Base-by-base conservation (phyloP, 805 yeast species). In the Komagataella pastoris region DNA sequence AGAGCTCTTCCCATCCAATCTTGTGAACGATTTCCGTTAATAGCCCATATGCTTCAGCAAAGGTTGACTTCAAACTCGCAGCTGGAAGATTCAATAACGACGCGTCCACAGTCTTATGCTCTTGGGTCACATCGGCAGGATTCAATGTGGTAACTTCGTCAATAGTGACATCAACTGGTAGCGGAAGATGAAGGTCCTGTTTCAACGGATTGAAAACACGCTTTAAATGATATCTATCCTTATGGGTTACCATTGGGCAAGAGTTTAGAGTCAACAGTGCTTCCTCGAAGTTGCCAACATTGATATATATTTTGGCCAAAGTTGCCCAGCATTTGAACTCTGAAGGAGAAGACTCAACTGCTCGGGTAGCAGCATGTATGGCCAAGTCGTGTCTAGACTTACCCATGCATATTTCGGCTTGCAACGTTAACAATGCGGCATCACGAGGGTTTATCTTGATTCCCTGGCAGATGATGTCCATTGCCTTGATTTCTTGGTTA, bases 161-260 rank as follows among this genome's bases (percentile, higher is more conserved):
- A 47, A 86, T 66, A 0, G 81, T 78, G 6, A 83, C 91, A 65
- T 85, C 93, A 36, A 75, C 69, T 3, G 95, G 93, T 46, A 83
- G 70, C 0, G 95, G 95, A 46, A 86, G 70, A 65, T 86, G 95
- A 57, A 86, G 65, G 53, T 74, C 76, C 3, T 77, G 79, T 17
- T 71, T 61, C 23, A 67, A 65, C 18, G 81, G 75, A 24, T 79
- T 76, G 8, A 77, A 77, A 3, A 82, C 74, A 59, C 93, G 70
- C 61, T 76, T 79, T 58, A 84, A 71, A 19, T 74, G 70, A 61
- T 72, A 85, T 55, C 77, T 77, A 58, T 85, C 93, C 60, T 80
- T 82, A 59, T 81, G 79, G 8, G 85, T 77, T 51, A 81, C 81
- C 88, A 86, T 84, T 21, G 95, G 95, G 60, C 90, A 84, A 14